Evolutionary conservation across 2,329 filamentous ascomycete genomes (phyloP).

Genomic region (Furcasterigmium sp.): DNA sequence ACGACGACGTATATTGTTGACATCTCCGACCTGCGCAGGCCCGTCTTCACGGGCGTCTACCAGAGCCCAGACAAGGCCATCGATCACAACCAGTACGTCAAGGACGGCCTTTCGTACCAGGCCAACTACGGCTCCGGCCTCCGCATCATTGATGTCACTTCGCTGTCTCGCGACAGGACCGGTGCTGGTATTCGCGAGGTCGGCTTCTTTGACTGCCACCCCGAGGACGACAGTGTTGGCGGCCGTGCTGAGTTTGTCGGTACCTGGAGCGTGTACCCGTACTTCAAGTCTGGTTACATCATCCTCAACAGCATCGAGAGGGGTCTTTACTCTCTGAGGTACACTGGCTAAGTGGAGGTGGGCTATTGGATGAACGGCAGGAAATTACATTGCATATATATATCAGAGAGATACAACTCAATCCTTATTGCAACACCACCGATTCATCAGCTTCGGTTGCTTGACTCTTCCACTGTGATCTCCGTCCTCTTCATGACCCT

Average conservation of each 20-base stretch:
- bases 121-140: conserved; percentile 41
- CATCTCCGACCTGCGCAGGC: conserved; percentile 31
- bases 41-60: conserved; percentile 33
- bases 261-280: conserved; percentile 38
- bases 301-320: conserved; percentile 45
- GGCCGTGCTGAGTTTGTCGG: conserved; percentile 29
- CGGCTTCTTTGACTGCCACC: conserved; percentile 41
- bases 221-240: conserved; percentile 32
- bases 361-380: too few relatives aligned
- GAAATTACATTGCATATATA: too few relatives aligned
- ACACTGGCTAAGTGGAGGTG: too few relatives aligned
- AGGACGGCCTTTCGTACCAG: conserved; percentile 35
- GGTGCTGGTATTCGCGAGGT: conserved; percentile 32
- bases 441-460: too few relatives aligned
- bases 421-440: too few relatives aligned
- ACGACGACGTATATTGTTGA: conserved; percentile 47
- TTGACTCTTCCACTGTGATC: too few relatives aligned
- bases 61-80: conserved; percentile 29
- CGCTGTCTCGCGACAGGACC: conserved; percentile 27
- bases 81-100: conserved; percentile 41
- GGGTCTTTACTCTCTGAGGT: conserved; percentile 18
- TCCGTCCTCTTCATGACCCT: too few relatives aligned
- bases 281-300: conserved; percentile 32
- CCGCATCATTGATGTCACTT: conserved; percentile 27
- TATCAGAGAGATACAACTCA: too few relatives aligned